Evolutionary conservation across 306 rosid genomes (phyloP), one percentile per base, ranked within the genome.

Genomic region (Vicia faba): DNA sequence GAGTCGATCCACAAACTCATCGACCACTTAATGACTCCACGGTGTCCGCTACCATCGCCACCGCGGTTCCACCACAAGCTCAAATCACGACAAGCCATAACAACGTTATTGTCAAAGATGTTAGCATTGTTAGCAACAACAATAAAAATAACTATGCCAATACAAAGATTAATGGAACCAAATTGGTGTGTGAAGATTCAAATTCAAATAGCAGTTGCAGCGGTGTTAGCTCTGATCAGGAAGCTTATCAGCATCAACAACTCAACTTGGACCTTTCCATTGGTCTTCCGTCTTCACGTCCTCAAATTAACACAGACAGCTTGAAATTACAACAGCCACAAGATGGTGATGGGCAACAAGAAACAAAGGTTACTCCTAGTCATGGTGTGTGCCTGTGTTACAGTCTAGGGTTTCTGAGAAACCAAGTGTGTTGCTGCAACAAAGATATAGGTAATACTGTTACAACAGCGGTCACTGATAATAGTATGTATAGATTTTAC

Each of bases 1-100:
- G 92, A 72, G 73, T 88, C 8, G 88, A 88, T 68, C 96, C 96
- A 0, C 88, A 82, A 61, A 86, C 87, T 9, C 96, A 89, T 60
- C 88, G 88, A 0, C 73, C 89, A n/a, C 82, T 85, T 19, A 75
- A 81, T 70, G 8, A 66, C 11, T 8, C 76, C 2, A 0, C 71
- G 2, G 1, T 45, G 19, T 2, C 73, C 36, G 2, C 69, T 51
- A 41, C 74, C 19, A 2, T 72, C 5, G 4, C 55, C 61, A 10
- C 59, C 29, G 40, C 71, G 4, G 5, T 54, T 26, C 19, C 77
- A 5, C 48, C 45, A 19, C 16, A 2, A 62, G 3, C 20, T 63
- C 53, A 62, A 13, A 62, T 56, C 46, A 59, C 16, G 8, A 40
- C 36, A 4, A 49, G 12, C 56, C 63, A 33, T 41, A 53, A 74